These are phyloP conservation scores for Solanum aculeatissimum DNA, from an alignment of 305 asterid species.

Conservation along the genomic window DNA sequence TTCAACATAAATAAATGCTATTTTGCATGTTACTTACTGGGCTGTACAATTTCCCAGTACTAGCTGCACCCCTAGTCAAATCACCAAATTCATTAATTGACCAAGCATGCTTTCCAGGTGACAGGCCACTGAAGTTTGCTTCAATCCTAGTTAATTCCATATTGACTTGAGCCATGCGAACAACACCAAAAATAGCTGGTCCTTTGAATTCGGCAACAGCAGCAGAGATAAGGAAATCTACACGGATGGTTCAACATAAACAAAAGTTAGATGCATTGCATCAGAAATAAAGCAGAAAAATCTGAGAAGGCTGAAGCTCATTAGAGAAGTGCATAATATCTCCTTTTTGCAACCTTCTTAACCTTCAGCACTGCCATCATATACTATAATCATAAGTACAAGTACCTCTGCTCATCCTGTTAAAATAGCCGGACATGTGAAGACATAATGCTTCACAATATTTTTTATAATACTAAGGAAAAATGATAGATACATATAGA, in stretches of 20 bases:
- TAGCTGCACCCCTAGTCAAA: constrained; percentile 75
- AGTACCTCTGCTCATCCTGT: not conserved
- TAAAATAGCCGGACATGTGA: not conserved
- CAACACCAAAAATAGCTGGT: constrained; percentile 68
- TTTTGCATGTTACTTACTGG: constrained; percentile 25
- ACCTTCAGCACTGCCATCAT: not conserved
- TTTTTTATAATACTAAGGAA: not conserved
- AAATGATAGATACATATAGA: not conserved
- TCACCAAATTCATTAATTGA: constrained; percentile 84
- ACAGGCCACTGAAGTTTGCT: constrained; percentile 85
- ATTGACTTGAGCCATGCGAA: constrained; percentile 84
- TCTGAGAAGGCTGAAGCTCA: not conserved
- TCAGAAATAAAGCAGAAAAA: not conserved
- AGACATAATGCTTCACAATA: not conserved
- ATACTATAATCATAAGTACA: not conserved
- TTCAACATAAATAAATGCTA: constrained; percentile 11
- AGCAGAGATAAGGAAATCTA: constrained; percentile 80
- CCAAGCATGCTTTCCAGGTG: constrained; percentile 85
- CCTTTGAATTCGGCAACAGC: constrained; percentile 94
- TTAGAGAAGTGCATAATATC: not conserved
- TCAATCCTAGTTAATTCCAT: constrained; percentile 80
- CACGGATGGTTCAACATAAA: not conserved
- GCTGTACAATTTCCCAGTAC: constrained; percentile 72
- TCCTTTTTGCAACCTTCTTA: not conserved
- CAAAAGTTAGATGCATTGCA: not conserved